Evolutionary conservation across 371 early-diverging fungal species (phyloP), one percentile per base, ranked within the genome.

Genomic region (Mortierella sp.): DNA sequence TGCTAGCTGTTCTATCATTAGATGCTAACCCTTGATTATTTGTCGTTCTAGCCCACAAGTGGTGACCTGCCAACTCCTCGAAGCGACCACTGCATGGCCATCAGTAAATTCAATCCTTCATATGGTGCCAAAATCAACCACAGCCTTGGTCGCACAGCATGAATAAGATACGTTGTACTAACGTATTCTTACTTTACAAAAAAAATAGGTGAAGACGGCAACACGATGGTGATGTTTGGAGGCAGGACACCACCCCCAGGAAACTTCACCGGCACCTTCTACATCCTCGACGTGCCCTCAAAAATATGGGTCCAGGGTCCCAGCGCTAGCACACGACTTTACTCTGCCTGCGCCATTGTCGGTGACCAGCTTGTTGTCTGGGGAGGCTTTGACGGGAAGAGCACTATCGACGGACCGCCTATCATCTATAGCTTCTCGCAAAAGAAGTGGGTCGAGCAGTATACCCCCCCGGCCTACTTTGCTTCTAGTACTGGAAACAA

Each of bases 191-290:
- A 41, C 41, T 35, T 7, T 35, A 16, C 7, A 18, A 63, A 60
- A 58, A 11, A 21, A 38, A 68, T 41, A 84, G 84, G 77, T 35
- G 84, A 84, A 27, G 78, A 80, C 60, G 77, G 84, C 43, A 75
- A 70, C 21, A 84, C 60, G 8, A 48, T 80, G 29, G 78, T 80
- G 24, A 60, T 84, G 7, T 84, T 75, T 77, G 81, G 84, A n/a
- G 82, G 82, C 54, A 74, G 82, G 43, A 68, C 41, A 2, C 68
- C 68, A 41, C 24, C 29, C 12, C 71, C 71, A 46, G 21, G 14
- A 55, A 71, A 46, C 18, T 79, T 71, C 18, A 71, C 70, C 24
- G 49, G 41, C 6, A 38, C 14, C 4, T 27, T 83, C 21, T 78
- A 83, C 63, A 55, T 73, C 44, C 71, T 83, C 29, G 76, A 83